A percentile compares a stretch with the other conserved stretches of the same genome.
Conservation (phyloP, 169 alveolate genomes). For the Plasmodium gaboni region DNA sequence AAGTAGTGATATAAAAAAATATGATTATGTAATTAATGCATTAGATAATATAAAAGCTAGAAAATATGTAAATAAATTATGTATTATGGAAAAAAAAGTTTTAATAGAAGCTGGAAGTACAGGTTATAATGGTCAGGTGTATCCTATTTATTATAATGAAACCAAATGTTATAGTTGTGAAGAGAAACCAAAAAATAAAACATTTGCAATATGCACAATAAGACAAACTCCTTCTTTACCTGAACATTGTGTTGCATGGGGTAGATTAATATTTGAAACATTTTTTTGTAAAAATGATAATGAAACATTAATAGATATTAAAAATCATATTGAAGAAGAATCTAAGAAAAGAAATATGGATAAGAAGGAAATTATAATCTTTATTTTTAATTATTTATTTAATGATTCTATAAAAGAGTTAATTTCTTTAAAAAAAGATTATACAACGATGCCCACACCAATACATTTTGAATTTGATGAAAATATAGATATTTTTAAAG, state of each 20-base stretch:
- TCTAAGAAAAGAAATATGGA: conserved; percentile 69
- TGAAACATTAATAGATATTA: conserved; percentile 76
- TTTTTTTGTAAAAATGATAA: conserved; percentile 83
- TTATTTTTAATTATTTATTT: conserved; percentile 78
- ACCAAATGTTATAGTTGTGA: conserved; percentile 96
- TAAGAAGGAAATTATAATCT: conserved; percentile 47
- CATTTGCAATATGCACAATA: conserved; percentile 98
- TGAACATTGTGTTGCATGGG: conserved; percentile 99
- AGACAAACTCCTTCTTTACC: conserved; percentile 98
- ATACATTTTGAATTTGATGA: conserved; percentile 7
- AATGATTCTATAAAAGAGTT: conserved; percentile 77
- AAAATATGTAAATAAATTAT: conserved; percentile 93
- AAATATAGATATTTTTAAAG: background rate
- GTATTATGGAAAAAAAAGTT: conserved; percentile 92
- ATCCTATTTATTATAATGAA: conserved; percentile 88
- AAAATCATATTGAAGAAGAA: conserved; percentile 79
- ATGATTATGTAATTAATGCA: conserved; percentile 95
- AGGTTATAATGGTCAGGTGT: conserved; percentile 95
- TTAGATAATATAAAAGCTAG: conserved; percentile 96
- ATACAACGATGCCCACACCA: conserved; percentile 34
- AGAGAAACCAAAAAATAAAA: conserved; percentile 90
- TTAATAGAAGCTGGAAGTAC: conserved; percentile 97
- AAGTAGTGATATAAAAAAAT: conserved; percentile 83
- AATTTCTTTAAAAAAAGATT: conserved; percentile 60
- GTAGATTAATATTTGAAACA: conserved; percentile 92